A percentile compares a stretch with the other conserved stretches of the same genome.
Conservation (phyloP, 2,329 filamentous ascomycete genomes). For the Sclerotinia glacialis region DNA sequence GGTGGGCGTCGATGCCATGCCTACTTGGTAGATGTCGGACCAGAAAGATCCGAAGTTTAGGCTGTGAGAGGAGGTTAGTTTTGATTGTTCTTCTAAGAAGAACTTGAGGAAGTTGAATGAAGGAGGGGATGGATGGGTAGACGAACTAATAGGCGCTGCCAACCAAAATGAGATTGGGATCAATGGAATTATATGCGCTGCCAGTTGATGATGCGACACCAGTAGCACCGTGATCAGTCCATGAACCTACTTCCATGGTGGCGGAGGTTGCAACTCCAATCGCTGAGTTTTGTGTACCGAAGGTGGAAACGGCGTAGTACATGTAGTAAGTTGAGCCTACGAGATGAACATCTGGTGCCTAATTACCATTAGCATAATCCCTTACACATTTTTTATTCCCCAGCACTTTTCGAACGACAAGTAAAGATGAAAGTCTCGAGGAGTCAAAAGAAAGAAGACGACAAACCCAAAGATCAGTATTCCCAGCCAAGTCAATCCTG, state of each 20-base stretch:
- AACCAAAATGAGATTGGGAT: conserved; percentile 50
- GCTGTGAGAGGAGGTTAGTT: conserved; percentile 3
- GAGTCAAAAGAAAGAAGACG: not conserved
- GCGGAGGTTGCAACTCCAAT: conserved; percentile 49
- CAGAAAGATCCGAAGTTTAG: conserved; percentile 69
- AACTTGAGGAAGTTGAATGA: not conserved
- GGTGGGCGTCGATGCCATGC: conserved; percentile 44
- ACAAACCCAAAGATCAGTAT: conserved; percentile 43
- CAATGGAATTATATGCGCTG: conserved; percentile 59
- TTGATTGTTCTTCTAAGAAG: not conserved
- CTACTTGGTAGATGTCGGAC: conserved; percentile 60
- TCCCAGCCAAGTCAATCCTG: conserved; percentile 40
- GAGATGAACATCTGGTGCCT: conserved; percentile 62
- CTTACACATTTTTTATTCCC: not conserved
- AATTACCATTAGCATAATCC: not conserved
- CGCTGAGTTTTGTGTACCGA: conserved; percentile 52
- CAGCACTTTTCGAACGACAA: not conserved
- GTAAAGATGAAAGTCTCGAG: not conserved
- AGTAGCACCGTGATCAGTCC: conserved; percentile 57
- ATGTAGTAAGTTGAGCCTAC: conserved; percentile 59
- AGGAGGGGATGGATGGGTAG: not conserved
- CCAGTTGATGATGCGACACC: conserved; percentile 48
- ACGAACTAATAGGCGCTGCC: conserved; percentile 43
- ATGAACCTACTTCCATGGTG: conserved; percentile 52
- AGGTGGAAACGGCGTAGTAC: conserved; percentile 58